These are phyloP conservation scores for Neovahlkampfia damariscottae DNA, from an alignment of 78 protist genomes.

Conservation along the genomic window DNA sequence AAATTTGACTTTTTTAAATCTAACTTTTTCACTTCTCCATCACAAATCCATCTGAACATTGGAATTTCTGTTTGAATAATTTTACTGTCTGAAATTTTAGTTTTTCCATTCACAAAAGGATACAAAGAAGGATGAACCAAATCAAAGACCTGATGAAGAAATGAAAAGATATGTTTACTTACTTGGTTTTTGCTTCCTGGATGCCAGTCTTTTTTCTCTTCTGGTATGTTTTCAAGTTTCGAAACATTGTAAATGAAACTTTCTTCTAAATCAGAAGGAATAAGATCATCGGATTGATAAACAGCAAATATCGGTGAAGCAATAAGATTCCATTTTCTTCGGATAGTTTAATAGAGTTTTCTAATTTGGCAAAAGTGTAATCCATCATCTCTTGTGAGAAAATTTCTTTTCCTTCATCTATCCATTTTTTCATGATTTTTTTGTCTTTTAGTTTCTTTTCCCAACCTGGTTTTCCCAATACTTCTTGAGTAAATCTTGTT, in stretches of 20 bases:
- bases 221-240: not conserved
- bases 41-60: too few relatives aligned
- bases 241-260: not conserved
- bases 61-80: too few relatives aligned
- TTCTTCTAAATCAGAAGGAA: not conserved
- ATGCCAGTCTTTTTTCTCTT: conserved; percentile 1
- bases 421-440: not conserved
- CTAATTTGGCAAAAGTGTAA: not conserved
- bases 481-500: too few relatives aligned
- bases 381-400: not conserved
- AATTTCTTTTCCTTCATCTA: not conserved
- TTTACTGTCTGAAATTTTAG: not conserved
- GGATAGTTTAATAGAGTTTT: not conserved
- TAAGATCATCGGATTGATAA: not conserved
- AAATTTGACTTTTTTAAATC: not conserved
- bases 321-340: not conserved
- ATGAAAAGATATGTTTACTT: too few relatives aligned
- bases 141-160: not conserved
- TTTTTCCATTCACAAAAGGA: not conserved
- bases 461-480: too few relatives aligned
- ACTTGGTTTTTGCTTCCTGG: conserved; percentile 2
- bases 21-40: not conserved
- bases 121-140: conserved; percentile 1
- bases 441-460: not conserved
- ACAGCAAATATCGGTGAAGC: not conserved